phyloP scores from a whole-genome alignment of 768 basidiomycete genomes.

The Lactifluus subvellereus region DNA sequence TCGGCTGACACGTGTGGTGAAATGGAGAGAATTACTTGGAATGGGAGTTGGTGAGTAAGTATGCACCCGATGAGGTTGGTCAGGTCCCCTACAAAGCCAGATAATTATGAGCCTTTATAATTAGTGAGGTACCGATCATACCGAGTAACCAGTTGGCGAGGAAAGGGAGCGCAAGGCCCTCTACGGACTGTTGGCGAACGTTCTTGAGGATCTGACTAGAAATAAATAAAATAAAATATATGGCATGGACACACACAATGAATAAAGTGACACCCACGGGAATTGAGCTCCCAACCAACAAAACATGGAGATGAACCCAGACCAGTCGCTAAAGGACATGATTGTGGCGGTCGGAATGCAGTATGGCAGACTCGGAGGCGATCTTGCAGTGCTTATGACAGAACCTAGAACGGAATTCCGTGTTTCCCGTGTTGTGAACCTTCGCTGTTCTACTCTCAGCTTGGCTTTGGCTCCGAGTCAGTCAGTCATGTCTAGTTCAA shows the following conservation, averaged over 20 bases:
- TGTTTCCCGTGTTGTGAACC: neutral
- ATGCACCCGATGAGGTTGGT: slow-evolving; percentile 91
- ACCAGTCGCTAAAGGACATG: slow-evolving; percentile 47
- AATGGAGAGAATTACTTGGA: slow-evolving; percentile 55
- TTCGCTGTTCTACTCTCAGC: neutral
- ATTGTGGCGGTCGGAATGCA: slow-evolving; percentile 21
- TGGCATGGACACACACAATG: slow-evolving; percentile 9
- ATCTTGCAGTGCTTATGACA: no score
- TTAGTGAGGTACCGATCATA: slow-evolving; percentile 32
- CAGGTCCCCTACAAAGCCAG: slow-evolving; percentile 59
- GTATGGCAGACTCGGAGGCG: neutral
- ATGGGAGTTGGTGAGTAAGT: slow-evolving; percentile 88
- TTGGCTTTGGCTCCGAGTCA: neutral
- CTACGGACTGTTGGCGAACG: slow-evolving; percentile 65
- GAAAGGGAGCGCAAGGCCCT: slow-evolving; percentile 90
- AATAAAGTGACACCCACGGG: slow-evolving; percentile 51
- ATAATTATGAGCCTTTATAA: neutral
- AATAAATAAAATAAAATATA: neutral
- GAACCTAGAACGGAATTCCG: neutral
- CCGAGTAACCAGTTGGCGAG: slow-evolving; percentile 90
- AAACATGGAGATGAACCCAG: slow-evolving; percentile 66
- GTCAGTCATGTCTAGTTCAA: slow-evolving; percentile 7
- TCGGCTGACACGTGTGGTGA: slow-evolving; percentile 19
- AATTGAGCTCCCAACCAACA: slow-evolving; percentile 87
- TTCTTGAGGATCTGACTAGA: slow-evolving; percentile 82